Base-by-base conservation (phyloP, 495 filamentous ascomycete genomes). In the Lindgomyces ingoldianus region DNA sequence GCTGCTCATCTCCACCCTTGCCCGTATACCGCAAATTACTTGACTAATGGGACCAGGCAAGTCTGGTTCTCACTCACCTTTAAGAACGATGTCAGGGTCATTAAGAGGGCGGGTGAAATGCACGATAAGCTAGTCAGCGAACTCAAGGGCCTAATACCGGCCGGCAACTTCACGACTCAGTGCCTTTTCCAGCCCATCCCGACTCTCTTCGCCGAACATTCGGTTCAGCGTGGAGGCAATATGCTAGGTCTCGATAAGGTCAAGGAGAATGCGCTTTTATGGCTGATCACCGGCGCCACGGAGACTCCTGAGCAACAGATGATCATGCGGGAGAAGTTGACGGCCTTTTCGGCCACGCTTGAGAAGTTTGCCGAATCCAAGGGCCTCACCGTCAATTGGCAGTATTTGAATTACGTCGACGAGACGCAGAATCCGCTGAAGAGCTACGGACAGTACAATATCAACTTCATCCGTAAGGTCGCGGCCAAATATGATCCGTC, bases 171-270 rank as follows among this genome's bases (percentile, higher is more conserved):
- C 45, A 16, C 12, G 21, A 30, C 57, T 2, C 29, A 57, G n/a
- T 24, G 73, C 18, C 57, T 69, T 42, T 70, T 74, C 48, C 76
- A 79, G 45, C 73, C 76, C 4, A 59, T 78, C 2, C 70, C 75
- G 8, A 53, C 56, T 4, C 72, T 63, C 39, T 68, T 73, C 21
- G 61, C 54, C 36, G 26, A 62, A n/a, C 56, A 64, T 19, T 61
- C 70, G 11, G 39, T 60, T 14, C 26, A 69, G 10, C 63, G 60
- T 0, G 75, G 76, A 11, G 76, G 77, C 1, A 75, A 79, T 51
- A 65, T 76, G 22, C 70, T 79, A 21, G 74, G 70, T 3, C 22
- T 76, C 21, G 48, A 62, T 4, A 27, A 24, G 1, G 29, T 54
- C 24, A 4, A n/a, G 21, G 26, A 18, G 21, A 62, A 62, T 27